Conservation (phyloP, 2,329 filamentous ascomycete species). For the Cryoendolithus antarcticus region DNA sequence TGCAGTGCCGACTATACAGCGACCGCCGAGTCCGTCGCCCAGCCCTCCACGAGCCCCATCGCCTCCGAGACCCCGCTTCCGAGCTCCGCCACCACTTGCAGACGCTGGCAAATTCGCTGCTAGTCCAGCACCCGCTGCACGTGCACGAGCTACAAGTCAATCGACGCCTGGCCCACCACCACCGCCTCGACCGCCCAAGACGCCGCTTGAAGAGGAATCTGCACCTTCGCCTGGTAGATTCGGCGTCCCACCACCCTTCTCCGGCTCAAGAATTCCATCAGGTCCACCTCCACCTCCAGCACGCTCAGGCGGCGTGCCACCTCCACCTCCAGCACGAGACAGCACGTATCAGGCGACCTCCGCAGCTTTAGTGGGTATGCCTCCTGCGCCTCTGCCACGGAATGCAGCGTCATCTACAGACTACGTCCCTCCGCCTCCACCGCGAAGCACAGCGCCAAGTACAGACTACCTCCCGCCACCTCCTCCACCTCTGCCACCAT, state of each 20-base stretch:
- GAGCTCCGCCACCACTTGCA: constrained; percentile 74
- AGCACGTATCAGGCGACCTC: constrained; percentile 35
- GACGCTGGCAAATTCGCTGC: constrained; percentile 76
- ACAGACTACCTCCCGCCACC: constrained; percentile 21
- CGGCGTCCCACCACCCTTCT: constrained; percentile 68
- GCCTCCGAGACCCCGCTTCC: constrained; percentile 60
- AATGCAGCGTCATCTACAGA: constrained; percentile 24
- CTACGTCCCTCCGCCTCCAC: constrained; percentile 21
- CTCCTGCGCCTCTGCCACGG: constrained; percentile 45
- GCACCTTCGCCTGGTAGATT: constrained; percentile 36
- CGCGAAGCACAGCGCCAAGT: no score
- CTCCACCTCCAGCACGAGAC: constrained; percentile 44
- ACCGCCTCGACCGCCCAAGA: constrained; percentile 37
- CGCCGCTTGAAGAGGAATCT: constrained; percentile 48
- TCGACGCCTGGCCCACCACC: constrained; percentile 38
- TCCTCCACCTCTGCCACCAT: constrained; percentile 25
- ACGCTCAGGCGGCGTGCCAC: constrained; percentile 33
- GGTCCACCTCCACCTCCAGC: constrained; percentile 65
- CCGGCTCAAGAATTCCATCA: constrained; percentile 46
- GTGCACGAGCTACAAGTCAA: constrained; percentile 36
- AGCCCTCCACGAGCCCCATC: constrained; percentile 56
- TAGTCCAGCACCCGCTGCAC: constrained; percentile 37
- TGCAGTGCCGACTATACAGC: constrained; percentile 30
- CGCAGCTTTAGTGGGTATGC: constrained; percentile 25
- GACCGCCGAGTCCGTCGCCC: constrained; percentile 41